A percentile compares a stretch with the other conserved stretches of the same genome.
These are phyloP conservation scores for Trichoderma gracile DNA, from an alignment of 2,329 filamentous ascomycete species.

Conservation along the genomic window DNA sequence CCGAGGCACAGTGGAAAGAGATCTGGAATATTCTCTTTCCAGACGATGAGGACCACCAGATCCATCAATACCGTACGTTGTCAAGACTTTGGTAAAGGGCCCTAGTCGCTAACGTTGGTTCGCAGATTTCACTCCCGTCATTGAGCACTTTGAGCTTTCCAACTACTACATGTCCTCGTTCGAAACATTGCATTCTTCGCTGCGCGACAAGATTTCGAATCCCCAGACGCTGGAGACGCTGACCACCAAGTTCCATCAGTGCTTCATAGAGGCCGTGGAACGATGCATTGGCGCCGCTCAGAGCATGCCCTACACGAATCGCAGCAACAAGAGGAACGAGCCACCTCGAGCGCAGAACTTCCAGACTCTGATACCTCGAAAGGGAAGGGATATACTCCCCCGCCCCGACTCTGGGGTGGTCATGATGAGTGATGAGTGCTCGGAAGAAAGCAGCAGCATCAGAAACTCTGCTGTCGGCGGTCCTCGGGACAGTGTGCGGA, in stretches of 20 bases:
- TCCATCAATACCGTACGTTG: slow-evolving; percentile 37
- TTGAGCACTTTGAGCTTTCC: slow-evolving; percentile 46
- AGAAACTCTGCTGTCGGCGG: slow-evolving; percentile 28
- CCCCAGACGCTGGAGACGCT: slow-evolving; percentile 42
- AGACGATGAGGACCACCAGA: slow-evolving; percentile 41
- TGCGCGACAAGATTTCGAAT: slow-evolving; percentile 43
- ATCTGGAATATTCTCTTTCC: slow-evolving; percentile 47
- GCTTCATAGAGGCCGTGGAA: slow-evolving; percentile 44
- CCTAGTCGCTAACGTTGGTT: slow-evolving; percentile 1
- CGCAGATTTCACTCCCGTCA: slow-evolving; percentile 44
- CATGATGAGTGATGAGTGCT: slow-evolving; percentile 39
- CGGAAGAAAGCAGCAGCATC: slow-evolving; percentile 42
- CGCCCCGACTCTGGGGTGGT: slow-evolving; percentile 44
- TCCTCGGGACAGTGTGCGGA: slow-evolving; percentile 38
- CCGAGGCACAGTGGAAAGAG: slow-evolving; percentile 44
- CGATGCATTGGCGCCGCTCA: slow-evolving; percentile 40
- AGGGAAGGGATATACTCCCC: slow-evolving; percentile 33
- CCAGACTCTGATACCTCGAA: slow-evolving; percentile 31
- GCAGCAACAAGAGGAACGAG: slow-evolving; percentile 45
- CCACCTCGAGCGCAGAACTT: slow-evolving; percentile 29
- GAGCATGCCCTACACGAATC: slow-evolving; percentile 44
- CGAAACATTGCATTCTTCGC: slow-evolving; percentile 36
- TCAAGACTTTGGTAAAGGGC: not conserved
- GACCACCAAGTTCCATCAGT: slow-evolving; percentile 44
- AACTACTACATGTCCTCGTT: slow-evolving; percentile 40